Base-by-base conservation (phyloP, 1,284 basidiomycete genomes). In the Trichosporon coremiiforme region DNA sequence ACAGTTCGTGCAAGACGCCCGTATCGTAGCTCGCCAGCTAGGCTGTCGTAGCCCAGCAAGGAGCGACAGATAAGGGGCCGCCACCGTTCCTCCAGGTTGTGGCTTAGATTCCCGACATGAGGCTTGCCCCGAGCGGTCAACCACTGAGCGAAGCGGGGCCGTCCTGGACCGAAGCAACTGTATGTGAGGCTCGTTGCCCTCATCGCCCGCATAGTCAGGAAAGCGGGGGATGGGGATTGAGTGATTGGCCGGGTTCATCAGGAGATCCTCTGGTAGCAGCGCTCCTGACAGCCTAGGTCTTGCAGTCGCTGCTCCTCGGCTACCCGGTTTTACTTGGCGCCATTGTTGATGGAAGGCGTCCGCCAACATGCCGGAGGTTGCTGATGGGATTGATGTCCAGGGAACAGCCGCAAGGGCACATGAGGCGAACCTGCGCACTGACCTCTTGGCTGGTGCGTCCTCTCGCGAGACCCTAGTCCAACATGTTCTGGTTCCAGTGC, bases 21-120 rank as follows among this genome's bases (percentile, higher is more conserved):
- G 20, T 5, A 22, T 22, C 8, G 20, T 53, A 22, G 47, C 20
- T 4, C 22, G 55, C 29, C 10, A 13, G 22, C 22, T 29, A 55
- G 5, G 12, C 53, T 53, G 20, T 53, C 4, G 13, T 41, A 25
- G 50, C 20, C 12, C 53, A 31, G 8, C 25, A 31, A 13, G 22
- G 9, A 12, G 9, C 4, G 17, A 33, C n/a, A 33, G 57, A 60
- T 33, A n/a, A 60, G 57, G 57, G 57, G 17, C 31, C n/a, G 29
- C 22, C 57, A 3, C 22, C 57, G 57, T 33, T 6, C 57, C 29
- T 17, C 29, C 57, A 33, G 29, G 57, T 33, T 33, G 57, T 60
- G 57, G 57, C 57, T 33, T 60, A 22, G 15, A 35, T n/a, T 33
- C 12, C 57, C 57, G 57, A 60, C 57, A 60, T 60, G 29, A n/a